Conservation (phyloP, 352 stramenopile genomes). For the Globisporangium parvum region DNA sequence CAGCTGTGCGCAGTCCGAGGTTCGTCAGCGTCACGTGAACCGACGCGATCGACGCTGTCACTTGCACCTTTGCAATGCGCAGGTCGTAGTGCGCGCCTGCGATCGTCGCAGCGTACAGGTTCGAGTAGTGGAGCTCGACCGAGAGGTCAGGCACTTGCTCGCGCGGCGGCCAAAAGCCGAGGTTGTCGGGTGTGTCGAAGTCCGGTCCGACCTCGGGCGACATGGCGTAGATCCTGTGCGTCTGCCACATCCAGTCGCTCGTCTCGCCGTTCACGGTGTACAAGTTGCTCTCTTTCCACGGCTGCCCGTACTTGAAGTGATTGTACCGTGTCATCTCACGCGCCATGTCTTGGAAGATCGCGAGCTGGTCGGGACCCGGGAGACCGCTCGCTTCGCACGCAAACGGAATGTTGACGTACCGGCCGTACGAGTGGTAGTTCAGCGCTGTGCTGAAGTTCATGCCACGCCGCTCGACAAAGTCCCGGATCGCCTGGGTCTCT, state of each 20-base stretch:
- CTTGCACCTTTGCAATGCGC: conserved; percentile 19
- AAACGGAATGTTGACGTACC: conserved; percentile 81
- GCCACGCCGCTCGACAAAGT: conserved; percentile 43
- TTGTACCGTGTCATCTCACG: conserved; percentile 73
- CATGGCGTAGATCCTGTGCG: conserved; percentile 79
- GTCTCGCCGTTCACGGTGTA: conserved; percentile 86
- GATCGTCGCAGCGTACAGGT: conserved; percentile 44
- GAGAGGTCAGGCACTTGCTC: conserved; percentile 53
- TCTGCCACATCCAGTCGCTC: conserved; percentile 84
- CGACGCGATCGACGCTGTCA: conserved; percentile 13
- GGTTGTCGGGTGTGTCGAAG: conserved; percentile 29
- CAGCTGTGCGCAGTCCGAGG: conserved; percentile 23
- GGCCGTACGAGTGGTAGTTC: conserved; percentile 85
- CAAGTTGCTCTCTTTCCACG: conserved; percentile 79
- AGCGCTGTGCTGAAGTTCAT: conserved; percentile 57
- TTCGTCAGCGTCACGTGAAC: conserved; percentile 34
- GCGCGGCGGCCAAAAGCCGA: conserved; percentile 64
- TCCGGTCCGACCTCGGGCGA: conserved; percentile 73
- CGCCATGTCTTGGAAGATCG: conserved; percentile 46
- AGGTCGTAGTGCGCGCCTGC: conserved; percentile 53
- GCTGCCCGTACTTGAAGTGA: conserved; percentile 65
- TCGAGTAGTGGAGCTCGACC: conserved; percentile 69
- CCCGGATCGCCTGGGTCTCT: conserved; percentile 68
- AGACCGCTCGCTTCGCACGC: conserved; percentile 61
- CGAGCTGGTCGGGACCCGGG: conserved; percentile 23